phyloP scores from a whole-genome alignment of 208 protist genomes.

The Leishmania tarentolae region DNA sequence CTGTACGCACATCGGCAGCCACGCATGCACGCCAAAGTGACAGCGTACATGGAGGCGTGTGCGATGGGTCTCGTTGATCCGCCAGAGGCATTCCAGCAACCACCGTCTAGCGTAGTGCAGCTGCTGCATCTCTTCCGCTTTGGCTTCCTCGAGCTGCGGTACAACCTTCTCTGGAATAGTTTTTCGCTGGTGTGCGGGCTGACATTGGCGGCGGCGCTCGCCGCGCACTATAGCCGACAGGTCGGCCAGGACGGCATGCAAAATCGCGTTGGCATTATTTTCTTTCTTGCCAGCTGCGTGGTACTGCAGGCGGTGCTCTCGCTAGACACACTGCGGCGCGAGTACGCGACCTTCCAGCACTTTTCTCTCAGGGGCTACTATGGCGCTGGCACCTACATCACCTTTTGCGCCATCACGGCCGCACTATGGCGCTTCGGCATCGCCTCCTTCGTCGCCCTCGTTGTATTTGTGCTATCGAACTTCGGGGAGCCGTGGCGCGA shows the following conservation, averaged over 20 bases:
- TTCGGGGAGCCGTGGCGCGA: conserved; percentile 56
- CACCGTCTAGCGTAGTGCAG: conserved; percentile 36
- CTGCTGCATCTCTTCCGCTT: conserved; percentile 60
- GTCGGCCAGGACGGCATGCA: conserved; percentile 57
- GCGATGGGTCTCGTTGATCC: conserved; percentile 40
- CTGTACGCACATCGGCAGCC: conserved; percentile 16
- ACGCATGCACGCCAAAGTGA: conserved; percentile 32
- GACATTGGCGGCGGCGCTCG: conserved; percentile 36
- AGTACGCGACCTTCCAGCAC: conserved; percentile 55
- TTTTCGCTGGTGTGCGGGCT: conserved; percentile 29
- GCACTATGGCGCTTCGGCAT: conserved; percentile 45
- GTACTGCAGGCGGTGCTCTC: conserved; percentile 63
- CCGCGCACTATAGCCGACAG: conserved; percentile 61
- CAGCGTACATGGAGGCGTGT: conserved; percentile 50
- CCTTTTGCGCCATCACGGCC: conserved; percentile 38
- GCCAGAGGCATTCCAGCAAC: conserved; percentile 26
- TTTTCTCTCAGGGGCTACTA: conserved; percentile 65
- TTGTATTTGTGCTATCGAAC: conserved; percentile 48
- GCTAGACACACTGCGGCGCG: conserved; percentile 41
- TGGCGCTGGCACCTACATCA: conserved; percentile 44
- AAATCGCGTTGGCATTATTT: conserved; percentile 71
- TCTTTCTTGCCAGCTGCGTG: conserved; percentile 62
- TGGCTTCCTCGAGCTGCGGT: conserved; percentile 42
- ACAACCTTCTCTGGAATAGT: conserved; percentile 34
- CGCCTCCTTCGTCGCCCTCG: conserved; percentile 40